Base-by-base conservation (phyloP, 345 rosid genomes). In the Punica granatum region DNA sequence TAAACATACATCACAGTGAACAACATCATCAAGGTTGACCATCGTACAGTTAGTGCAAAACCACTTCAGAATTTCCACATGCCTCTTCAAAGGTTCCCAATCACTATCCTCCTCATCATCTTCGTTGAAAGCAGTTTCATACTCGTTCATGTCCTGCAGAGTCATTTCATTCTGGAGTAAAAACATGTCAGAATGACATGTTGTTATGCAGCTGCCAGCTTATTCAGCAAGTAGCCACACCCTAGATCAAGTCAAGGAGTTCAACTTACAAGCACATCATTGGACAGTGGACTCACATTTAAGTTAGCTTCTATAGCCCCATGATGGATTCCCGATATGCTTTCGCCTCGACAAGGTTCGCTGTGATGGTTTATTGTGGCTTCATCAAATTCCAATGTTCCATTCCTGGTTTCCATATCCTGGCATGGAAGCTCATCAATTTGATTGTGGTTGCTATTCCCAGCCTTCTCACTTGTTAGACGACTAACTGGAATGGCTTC, bases 41-140 rank as follows among this genome's bases (percentile, higher is more conserved):
- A 94, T 88, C 3, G 98, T 94, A 71, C 99, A 91, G 74, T 91
- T 94, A 42, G 86, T 81, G 60, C 99, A 94, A 83, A 84, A 88
- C 98, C 99, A 94, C 72, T 83, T 86, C 28, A 75, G 42, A 65
- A 84, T 74, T 70, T 91, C 92, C 23, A 80, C 67, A 18, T 74
- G 86, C 69, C 72, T 81, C 80, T 74, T 82, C 65, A 79, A 54
- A 41, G 99, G 98, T 73, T 91, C 98, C 99, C 99, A 91, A 14
- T 94, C 98, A 77, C 89, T 86, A 30, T 93, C 98, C 21, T 90
- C 90, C 0, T 84, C 98, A 0, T 88, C 98, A 0, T 81, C 95
- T 48, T 83, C 75, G 37, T 28, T 14, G 15, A 83, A 79, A 49
- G 74, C 67, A 21, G 74, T 59, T n/a, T 85, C 77, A 25, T 82